Evolutionary conservation across 116 monocot genomes (phyloP).

Genomic region (Cymodocea nodosa): DNA sequence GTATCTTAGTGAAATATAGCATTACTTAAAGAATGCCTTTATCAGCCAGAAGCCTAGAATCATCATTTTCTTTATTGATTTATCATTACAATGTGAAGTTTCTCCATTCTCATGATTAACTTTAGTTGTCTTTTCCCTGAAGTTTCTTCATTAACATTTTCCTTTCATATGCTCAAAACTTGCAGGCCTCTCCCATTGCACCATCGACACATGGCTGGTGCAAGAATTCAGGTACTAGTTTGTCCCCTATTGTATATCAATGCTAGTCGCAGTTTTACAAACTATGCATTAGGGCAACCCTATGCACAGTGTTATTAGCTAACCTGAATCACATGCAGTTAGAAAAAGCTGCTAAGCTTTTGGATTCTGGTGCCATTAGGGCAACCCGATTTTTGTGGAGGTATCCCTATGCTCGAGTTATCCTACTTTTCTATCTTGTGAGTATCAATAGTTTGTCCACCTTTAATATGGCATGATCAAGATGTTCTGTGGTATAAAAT

Average conservation of each 20-base stretch:
- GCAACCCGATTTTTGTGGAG: slow-evolving; percentile 94
- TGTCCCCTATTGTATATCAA: not conserved
- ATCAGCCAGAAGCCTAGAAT: too few relatives aligned
- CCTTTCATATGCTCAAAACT: not conserved
- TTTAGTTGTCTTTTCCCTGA: not conserved
- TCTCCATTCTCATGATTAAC: too few relatives aligned
- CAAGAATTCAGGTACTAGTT: slow-evolving; percentile 51
- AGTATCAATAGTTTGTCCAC: slow-evolving; percentile 6
- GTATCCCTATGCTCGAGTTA: slow-evolving; percentile 74
- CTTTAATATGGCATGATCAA: not conserved
- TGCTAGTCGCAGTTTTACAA: not conserved
- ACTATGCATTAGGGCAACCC: too few relatives aligned
- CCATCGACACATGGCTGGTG: slow-evolving; percentile 73
- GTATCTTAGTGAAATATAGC: too few relatives aligned
- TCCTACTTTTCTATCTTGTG: slow-evolving; percentile 84
- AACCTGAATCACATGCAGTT: slow-evolving; percentile 34
- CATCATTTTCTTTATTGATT: too few relatives aligned
- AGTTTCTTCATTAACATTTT: not conserved
- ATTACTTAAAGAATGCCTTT: too few relatives aligned
- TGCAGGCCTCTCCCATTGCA: slow-evolving; percentile 86
- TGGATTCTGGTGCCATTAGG: slow-evolving; percentile 88
- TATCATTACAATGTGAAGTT: too few relatives aligned
- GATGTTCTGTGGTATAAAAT: not conserved
- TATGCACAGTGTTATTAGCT: not conserved
- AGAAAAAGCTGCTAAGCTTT: slow-evolving; percentile 78